Evolutionary conservation across 768 basidiomycete species (phyloP), one percentile per base, ranked within the genome.

Genomic region (Steccherinum ochraceum): DNA sequence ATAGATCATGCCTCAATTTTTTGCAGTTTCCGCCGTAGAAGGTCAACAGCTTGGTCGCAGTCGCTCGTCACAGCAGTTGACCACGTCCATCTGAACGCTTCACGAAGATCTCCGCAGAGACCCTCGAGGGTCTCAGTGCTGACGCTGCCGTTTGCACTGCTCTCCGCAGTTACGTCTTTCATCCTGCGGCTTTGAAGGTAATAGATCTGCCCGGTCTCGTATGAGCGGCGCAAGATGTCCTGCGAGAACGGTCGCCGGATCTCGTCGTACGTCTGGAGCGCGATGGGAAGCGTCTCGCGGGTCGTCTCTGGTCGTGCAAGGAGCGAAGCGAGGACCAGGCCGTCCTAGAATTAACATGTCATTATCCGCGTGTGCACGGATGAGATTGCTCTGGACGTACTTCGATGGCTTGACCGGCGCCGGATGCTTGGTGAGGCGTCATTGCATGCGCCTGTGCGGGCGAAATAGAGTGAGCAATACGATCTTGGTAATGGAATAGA

Each of bases 191-290:
- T 43, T 11, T 43, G 16, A 18, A 43, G 21, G 16, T 43, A n/a
- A 43, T 43, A 43, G 11, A 43, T 43, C 25, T 26, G 24, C 10
- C 68, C 67, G 0, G 53, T 46, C n/a, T 55, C 35, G 18, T 45
- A 47, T 3, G 65, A 62, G 13, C 41, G 49, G 23, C 51, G 30
- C 19, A 56, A 53, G 30, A 70, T 42, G 12, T 20, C 12, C 24
- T 67, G 62, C 4, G 62, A 55, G 40, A 66, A 62, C 12, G 70
- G 64, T 5, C 65, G 57, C 12, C 71, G 64, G 10, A 65, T 50
- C 7, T 57, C 42, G 50, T 72, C 64, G 51, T 70, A 73, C 16
- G 49, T 57, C 23, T 59, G 56, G 18, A 73, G 55, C 3, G 67
- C 67, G 3, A 56, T 39, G 0, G 48, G 10, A 1, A 71, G 55